These are phyloP conservation scores for Cladosporium sp. DNA, from an alignment of 2,329 filamentous ascomycete genomes.

Conservation along the genomic window DNA sequence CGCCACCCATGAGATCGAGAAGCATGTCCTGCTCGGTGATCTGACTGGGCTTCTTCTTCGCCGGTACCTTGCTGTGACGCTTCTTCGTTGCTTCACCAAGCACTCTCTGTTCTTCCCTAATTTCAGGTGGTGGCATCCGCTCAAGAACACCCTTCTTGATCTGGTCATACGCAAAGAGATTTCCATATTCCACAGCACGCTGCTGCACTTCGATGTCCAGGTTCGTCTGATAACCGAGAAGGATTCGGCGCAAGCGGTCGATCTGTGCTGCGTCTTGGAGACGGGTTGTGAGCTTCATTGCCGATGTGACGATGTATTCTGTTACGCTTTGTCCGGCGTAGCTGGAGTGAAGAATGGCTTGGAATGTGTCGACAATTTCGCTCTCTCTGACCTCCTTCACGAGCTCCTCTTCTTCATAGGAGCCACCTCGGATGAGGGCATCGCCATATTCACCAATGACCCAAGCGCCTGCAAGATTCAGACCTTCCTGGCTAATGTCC, in stretches of 20 bases:
- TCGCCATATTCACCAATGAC: constrained; percentile 98
- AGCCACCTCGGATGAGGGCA: constrained; percentile 77
- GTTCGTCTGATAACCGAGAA: constrained; percentile 76
- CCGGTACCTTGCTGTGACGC: constrained; percentile 51
- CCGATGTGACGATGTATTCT: constrained; percentile 91
- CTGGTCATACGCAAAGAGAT: constrained; percentile 86
- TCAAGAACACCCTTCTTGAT: constrained; percentile 88
- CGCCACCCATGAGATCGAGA: constrained; percentile 84
- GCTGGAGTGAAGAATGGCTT: constrained; percentile 86
- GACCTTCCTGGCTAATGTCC: constrained; percentile 94
- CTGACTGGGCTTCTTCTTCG: constrained; percentile 72
- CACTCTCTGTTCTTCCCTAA: constrained; percentile 90
- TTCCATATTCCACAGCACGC: constrained; percentile 89
- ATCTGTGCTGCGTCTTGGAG: constrained; percentile 80
- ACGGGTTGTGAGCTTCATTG: constrained; percentile 91
- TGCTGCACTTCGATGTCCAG: constrained; percentile 96
- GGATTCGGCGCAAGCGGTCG: constrained; percentile 74
- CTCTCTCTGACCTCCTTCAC: constrained; percentile 78
- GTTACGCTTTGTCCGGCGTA: constrained; percentile 88
- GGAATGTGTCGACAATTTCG: constrained; percentile 91
- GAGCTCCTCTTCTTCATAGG: constrained; percentile 91
- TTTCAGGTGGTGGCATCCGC: constrained; percentile 96
- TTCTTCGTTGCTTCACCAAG: constrained; percentile 68
- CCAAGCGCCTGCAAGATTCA: constrained; percentile 92
- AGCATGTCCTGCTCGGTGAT: constrained; percentile 88